Evolutionary conservation across 176 grass and related monocot species (phyloP).

Genomic region (Bonia amplexicaulis): DNA sequence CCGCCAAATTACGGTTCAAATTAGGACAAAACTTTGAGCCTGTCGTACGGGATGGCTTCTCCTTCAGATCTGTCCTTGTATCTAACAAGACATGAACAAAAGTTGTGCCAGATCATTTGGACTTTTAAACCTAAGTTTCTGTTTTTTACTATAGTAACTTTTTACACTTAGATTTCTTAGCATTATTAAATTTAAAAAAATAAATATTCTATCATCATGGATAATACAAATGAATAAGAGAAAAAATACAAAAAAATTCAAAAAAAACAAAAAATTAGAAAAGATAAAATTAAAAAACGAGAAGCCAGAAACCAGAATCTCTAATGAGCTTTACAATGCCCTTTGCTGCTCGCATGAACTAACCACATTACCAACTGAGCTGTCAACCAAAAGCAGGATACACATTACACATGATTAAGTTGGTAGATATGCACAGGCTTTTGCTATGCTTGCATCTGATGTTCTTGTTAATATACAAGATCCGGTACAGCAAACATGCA

Average conservation of each 20-base stretch:
- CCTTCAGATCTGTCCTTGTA: background rate
- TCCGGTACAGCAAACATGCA: background rate
- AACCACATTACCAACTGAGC: background rate
- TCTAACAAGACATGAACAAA: background rate
- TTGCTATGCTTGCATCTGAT: background rate
- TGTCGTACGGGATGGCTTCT: background rate
- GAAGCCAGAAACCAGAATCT: too few species aligned
- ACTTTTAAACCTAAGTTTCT: too few species aligned
- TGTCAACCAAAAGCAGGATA: background rate
- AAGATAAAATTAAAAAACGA: too few species aligned
- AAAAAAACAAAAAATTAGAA: too few species aligned
- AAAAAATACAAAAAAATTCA: too few species aligned
- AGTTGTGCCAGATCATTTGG: too few species aligned
- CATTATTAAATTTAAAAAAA: too few species aligned
- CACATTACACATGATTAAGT: background rate
- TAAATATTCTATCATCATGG: too few species aligned
- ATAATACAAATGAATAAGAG: too few species aligned
- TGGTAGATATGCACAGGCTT: background rate
- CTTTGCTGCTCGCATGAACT: background rate
- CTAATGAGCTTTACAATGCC: background rate
- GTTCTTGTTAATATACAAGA: slow-evolving; percentile 1
- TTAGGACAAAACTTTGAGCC: background rate
- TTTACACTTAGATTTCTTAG: too few species aligned
- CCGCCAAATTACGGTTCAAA: background rate
- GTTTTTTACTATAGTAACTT: too few species aligned